phyloP scores from a whole-genome alignment of 2,329 filamentous ascomycete species.

The Apiospora rasikravindrae region DNA sequence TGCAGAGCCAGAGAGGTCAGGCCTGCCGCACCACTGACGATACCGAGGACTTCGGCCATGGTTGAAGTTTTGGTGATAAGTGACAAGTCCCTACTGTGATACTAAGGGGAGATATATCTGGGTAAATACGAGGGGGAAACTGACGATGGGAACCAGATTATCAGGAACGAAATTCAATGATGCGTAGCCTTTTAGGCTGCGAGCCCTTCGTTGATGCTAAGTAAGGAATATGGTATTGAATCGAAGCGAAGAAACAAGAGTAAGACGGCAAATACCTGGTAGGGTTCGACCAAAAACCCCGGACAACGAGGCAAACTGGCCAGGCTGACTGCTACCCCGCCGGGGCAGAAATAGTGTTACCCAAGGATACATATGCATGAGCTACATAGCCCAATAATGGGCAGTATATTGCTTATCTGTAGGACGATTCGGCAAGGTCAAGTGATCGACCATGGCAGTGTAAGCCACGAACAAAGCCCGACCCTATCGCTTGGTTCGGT shows the following conservation, averaged over 20 bases:
- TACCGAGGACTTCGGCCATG: constrained; percentile 7
- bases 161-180: background rate
- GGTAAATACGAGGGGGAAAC: background rate
- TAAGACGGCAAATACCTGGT: background rate
- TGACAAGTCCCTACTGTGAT: background rate
- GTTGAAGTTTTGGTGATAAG: background rate
- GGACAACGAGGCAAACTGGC: background rate
- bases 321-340: background rate
- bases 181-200: background rate
- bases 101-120: background rate
- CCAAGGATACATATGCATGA: background rate
- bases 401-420: background rate
- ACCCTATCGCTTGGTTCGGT: too few relatives aligned
- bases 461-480: background rate
- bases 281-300: background rate
- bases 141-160: background rate
- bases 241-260: background rate
- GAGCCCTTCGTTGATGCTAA: background rate
- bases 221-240: background rate
- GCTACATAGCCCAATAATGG: background rate
- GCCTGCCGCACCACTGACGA: background rate
- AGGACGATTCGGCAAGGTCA: background rate
- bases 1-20: background rate
- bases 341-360: background rate
- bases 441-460: background rate